These are phyloP conservation scores for Aureobasidium sp. DNA, from an alignment of 2,329 filamentous ascomycete species.

Conservation along the genomic window DNA sequence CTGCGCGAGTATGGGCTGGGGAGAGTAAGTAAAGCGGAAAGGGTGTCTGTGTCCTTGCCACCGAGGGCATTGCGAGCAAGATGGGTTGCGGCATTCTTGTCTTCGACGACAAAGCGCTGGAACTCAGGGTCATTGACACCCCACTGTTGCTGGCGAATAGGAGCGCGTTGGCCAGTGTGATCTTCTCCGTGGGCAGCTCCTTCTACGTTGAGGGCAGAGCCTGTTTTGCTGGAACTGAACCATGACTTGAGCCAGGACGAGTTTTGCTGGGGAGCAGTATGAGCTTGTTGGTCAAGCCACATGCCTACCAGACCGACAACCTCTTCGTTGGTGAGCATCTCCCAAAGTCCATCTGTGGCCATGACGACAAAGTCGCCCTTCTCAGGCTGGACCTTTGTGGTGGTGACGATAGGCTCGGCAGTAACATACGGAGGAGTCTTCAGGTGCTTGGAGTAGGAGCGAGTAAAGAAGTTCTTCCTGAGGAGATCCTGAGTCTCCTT, in stretches of 20 bases:
- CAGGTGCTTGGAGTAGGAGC: constrained; percentile 64
- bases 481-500: constrained; percentile 74
- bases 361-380: constrained; percentile 93
- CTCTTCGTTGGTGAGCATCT: constrained; percentile 98
- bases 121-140: constrained; percentile 65
- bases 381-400: constrained; percentile 79
- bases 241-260: constrained; percentile 64
- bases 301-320: constrained; percentile 93
- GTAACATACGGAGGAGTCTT: constrained; percentile 96
- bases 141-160: constrained; percentile 87
- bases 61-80: constrained; percentile 91
- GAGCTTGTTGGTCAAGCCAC: constrained; percentile 77
- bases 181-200: constrained; percentile 38
- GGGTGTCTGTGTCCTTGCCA: constrained; percentile 85
- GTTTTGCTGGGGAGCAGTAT: constrained; percentile 18
- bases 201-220: constrained; percentile 65
- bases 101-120: constrained; percentile 84
- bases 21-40: constrained; percentile 83
- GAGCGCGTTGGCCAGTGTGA: constrained; percentile 67
- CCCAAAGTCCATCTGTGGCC: constrained; percentile 95
- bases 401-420: constrained; percentile 88
- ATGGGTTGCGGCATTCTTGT: constrained; percentile 94
- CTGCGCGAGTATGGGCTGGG: constrained; percentile 84
- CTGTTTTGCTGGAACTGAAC: constrained; percentile 47
- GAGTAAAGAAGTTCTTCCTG: constrained; percentile 78